Evolutionary conservation across 2,329 filamentous ascomycete genomes (phyloP), one percentile per base, ranked within the genome.

Genomic region (Penicillium aurantiogriseum): DNA sequence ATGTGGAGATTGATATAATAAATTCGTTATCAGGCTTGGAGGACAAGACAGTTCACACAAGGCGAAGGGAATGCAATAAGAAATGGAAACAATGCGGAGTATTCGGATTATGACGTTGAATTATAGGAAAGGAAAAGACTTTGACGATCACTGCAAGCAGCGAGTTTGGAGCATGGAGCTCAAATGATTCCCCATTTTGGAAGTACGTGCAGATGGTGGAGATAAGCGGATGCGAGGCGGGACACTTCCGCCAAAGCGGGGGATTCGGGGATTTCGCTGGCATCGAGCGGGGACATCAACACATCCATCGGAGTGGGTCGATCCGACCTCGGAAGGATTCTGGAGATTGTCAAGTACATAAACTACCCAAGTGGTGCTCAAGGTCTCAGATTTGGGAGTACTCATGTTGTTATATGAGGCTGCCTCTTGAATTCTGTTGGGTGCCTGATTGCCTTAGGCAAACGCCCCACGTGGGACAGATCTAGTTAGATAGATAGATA

Each of bases 161-260:
- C 3, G 25, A 6, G 9, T 27, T n/a, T 51, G 11, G 19, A 21
- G 23, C 5, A 21, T 39, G 19, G 19, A 31, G 39, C 5, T 27
- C 29, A 5, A 45, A n/a, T 31, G 5, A 2, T 13, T 19, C 19
- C n/a, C 10, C 17, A 25, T 25, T 23, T 48, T 48, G 45, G 17
- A 36, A 13, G 21, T 29, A 31, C 6, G 25, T 42, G 36, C 48
- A 40, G n/a, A n/a, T 29, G 47, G 15, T 21, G 49, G 38, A n/a
- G 25, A 17, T 5, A 31, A 10, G 51, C 51, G 44, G 44, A 15
- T 54, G 52, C 9, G 29, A 54, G 44, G 52, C 29, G 52, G 52
- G 27, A 54, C 29, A 21, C n/a, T 27, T 49, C 52, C 45, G 27
- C 36, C 44, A 35, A 39, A 49, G 44, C 36, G 51, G 44, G 43